Evolutionary conservation across 306 rosid genomes (phyloP), one percentile per base, ranked within the genome.

Genomic region (Quillaja saponaria): DNA sequence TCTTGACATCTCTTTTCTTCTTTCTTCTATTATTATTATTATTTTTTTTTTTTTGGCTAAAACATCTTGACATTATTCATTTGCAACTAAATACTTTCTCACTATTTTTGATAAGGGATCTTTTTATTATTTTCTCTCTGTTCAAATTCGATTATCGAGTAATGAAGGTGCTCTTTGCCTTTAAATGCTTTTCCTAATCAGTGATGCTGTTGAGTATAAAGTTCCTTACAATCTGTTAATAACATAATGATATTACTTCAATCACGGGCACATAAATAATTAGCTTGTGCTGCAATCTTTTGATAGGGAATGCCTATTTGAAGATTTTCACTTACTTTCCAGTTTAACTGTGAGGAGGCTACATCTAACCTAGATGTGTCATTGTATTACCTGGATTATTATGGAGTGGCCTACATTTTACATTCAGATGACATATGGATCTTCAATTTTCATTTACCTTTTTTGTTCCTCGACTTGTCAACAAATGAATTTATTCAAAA

Each of bases 1-100:
- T 71, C 17, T 50, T 68, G 56, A 46, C 34, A n/a, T 63, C n/a
- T n/a, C n/a, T n/a, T n/a, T n/a, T n/a, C n/a, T n/a, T n/a, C n/a
- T n/a, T n/a, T n/a, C n/a, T n/a, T n/a, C n/a, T n/a, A n/a, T n/a
- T n/a, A n/a, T n/a, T n/a, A n/a, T n/a, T n/a, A n/a, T n/a, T n/a
- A n/a, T n/a, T n/a, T n/a, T n/a, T n/a, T n/a, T n/a, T n/a, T n/a
- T n/a, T n/a, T n/a, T n/a, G n/a, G n/a, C n/a, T n/a, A n/a, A n/a
- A n/a, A n/a, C 50, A 48, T 71, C 17, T 50, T 68, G 56, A 46
- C 34, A n/a, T 63, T 20, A 41, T 56, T 68, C 51, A 49, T 64
- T 75, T 76, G 71, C 66, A 38, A 46, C 42, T 68, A 59, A 45
- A 37, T 31, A n/a, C 72, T 44, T 62, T 74, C 41, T 44, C 44